These are phyloP conservation scores for Papilionanthe hybrid DNA, from an alignment of 116 monocot genomes.

Conservation along the genomic window DNA sequence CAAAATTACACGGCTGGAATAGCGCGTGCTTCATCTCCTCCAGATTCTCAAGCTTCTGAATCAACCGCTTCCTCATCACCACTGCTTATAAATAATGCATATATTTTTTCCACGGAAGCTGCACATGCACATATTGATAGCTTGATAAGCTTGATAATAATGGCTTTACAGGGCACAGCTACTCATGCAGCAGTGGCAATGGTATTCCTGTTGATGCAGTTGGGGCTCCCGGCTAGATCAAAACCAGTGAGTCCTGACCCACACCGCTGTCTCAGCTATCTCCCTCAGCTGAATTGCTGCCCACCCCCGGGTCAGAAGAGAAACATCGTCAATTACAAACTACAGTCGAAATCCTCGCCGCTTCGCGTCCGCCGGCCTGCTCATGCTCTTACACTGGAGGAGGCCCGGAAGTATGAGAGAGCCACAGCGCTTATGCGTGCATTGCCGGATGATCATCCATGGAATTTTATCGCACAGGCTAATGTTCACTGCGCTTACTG, in stretches of 20 bases:
- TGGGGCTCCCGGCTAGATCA: background rate
- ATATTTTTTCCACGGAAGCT: background rate
- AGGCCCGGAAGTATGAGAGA: conserved; percentile 22
- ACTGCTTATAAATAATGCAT: background rate
- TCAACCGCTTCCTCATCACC: too few relatives aligned
- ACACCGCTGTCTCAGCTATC: background rate
- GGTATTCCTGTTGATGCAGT: background rate
- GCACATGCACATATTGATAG: background rate
- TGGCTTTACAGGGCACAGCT: background rate
- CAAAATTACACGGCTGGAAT: too few relatives aligned
- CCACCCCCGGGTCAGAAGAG: background rate
- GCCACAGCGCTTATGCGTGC: conserved; percentile 31
- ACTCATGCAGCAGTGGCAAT: background rate
- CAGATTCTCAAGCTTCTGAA: too few relatives aligned
- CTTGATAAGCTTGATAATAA: background rate
- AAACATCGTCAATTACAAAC: conserved; percentile 1
- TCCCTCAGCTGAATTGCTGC: conserved; percentile 11
- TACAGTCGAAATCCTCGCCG: conserved; percentile 1
- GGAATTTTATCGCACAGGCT: conserved; percentile 30
- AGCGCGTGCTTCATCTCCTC: too few relatives aligned
- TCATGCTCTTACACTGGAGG: conserved; percentile 18
- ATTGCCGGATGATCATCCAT: conserved; percentile 17
- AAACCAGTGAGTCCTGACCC: background rate
- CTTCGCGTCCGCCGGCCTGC: conserved; percentile 35
- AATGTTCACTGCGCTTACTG: conserved; percentile 42